A percentile compares a stretch with the other conserved stretches of the same genome.
These are phyloP conservation scores for Talaromyces liani DNA, from an alignment of 495 filamentous ascomycete genomes.

Conservation along the genomic window DNA sequence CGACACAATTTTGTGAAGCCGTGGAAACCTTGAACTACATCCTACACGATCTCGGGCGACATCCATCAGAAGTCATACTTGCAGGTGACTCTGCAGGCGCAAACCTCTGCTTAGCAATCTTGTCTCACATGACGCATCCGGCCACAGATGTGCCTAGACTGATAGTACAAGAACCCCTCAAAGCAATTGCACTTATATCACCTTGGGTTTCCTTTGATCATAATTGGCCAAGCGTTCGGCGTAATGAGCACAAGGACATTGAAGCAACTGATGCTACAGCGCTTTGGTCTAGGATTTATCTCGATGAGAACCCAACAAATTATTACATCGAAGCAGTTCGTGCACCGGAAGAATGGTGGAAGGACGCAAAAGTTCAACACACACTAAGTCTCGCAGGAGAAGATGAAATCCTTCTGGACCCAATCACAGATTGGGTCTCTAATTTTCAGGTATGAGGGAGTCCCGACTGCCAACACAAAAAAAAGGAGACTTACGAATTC, in stretches of 20 bases:
- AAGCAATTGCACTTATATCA: conserved; percentile 8
- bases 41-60: conserved; percentile 23
- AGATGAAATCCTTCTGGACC: conserved; percentile 11
- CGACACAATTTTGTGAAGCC: conserved; percentile 53
- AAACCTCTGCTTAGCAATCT: conserved; percentile 36
- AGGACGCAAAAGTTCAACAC: conserved; percentile 4
- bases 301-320: conserved; percentile 7
- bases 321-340: conserved; percentile 11
- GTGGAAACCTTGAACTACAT: conserved; percentile 45
- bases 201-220: conserved; percentile 13
- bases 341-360: conserved; percentile 12
- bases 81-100: conserved; percentile 50
- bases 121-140: conserved; percentile 46
- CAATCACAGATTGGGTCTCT: conserved; percentile 5
- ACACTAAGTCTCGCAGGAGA: conserved; percentile 10
- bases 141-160: conserved; percentile 28
- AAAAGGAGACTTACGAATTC: conserved; percentile 5
- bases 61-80: conserved; percentile 26
- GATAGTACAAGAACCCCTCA: background rate
- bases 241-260: conserved; percentile 31
- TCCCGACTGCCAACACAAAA: conserved; percentile 1
- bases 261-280: conserved; percentile 6
- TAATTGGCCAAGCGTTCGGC: conserved; percentile 15
- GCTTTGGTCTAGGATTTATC: conserved; percentile 10
- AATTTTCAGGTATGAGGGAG: conserved; percentile 7